phyloP scores from a whole-genome alignment of 805 yeast species.

The Lachancea waltii region DNA sequence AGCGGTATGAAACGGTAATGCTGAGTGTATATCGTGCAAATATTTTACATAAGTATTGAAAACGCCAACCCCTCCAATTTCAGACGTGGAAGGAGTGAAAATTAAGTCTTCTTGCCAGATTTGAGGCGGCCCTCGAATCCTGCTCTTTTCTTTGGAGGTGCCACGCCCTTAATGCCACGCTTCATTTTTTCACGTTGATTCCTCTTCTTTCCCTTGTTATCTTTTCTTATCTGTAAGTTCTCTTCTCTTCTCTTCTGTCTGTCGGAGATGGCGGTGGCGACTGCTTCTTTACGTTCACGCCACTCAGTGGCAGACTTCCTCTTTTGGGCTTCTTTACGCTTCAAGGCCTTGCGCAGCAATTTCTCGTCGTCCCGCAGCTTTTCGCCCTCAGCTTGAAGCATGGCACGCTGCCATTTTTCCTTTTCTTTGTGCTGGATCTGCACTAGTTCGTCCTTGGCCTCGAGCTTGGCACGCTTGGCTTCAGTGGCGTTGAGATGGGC shows the following conservation, averaged over 20 bases:
- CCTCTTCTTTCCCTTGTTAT: constrained; percentile 74
- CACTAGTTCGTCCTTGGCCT: constrained; percentile 56
- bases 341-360: constrained; percentile 76
- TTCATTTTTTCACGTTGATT: constrained; percentile 65
- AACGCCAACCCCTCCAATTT: too few species aligned
- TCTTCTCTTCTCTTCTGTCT: constrained; percentile 87
- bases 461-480: constrained; percentile 59
- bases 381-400: constrained; percentile 81
- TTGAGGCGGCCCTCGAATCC: constrained; percentile 77
- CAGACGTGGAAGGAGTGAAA: too few species aligned
- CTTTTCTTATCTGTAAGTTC: constrained; percentile 77
- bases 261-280: constrained; percentile 64
- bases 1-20: neutral
- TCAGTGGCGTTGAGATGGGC: constrained; percentile 77
- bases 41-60: neutral
- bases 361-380: constrained; percentile 88
- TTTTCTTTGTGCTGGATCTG: constrained; percentile 55
- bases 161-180: constrained; percentile 54
- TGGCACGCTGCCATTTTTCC: constrained; percentile 76
- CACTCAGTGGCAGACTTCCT: constrained; percentile 85
- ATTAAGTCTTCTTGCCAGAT: constrained; percentile 27
- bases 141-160: constrained; percentile 55
- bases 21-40: neutral
- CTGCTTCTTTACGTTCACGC: constrained; percentile 81
- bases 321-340: constrained; percentile 75